These are phyloP conservation scores for Metschnikowia gelsemii DNA, from an alignment of 805 yeast species.

Conservation along the genomic window DNA sequence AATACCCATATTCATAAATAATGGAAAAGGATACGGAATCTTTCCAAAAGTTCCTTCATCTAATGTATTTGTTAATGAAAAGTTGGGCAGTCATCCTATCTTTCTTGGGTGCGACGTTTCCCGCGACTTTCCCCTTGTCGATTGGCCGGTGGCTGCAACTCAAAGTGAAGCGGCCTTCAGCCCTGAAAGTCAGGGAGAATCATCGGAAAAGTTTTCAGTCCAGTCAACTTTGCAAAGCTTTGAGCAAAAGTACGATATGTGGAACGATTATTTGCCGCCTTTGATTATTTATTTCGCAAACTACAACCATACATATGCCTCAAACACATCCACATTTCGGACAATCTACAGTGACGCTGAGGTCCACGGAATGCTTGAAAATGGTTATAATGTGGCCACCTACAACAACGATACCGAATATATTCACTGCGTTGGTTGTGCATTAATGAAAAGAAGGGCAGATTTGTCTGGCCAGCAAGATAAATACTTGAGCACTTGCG, in stretches of 20 bases:
- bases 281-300: slow-evolving; percentile 54
- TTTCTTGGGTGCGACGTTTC: slow-evolving; percentile 45
- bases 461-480: background rate
- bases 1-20: slow-evolving; percentile 9
- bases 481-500: slow-evolving; percentile 6
- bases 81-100: slow-evolving; percentile 29
- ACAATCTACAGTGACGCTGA: slow-evolving; percentile 48
- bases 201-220: background rate
- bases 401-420: slow-evolving; percentile 40
- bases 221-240: background rate
- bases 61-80: slow-evolving; percentile 21
- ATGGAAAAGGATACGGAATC: background rate
- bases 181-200: background rate
- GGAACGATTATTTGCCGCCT: slow-evolving; percentile 46
- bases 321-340: slow-evolving; percentile 62
- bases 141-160: background rate
- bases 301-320: slow-evolving; percentile 35
- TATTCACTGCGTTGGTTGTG: slow-evolving; percentile 55
- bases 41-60: slow-evolving; percentile 41
- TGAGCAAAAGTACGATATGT: slow-evolving; percentile 4
- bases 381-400: slow-evolving; percentile 54
- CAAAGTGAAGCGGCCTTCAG: background rate
- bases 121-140: slow-evolving; percentile 28
- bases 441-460: slow-evolving; percentile 46
- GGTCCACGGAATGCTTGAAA: slow-evolving; percentile 44